A percentile compares a stretch with the other conserved stretches of the same genome.
Evolutionary conservation across 495 filamentous ascomycete species (phyloP).

Genomic region (Evernia prunastri): DNA sequence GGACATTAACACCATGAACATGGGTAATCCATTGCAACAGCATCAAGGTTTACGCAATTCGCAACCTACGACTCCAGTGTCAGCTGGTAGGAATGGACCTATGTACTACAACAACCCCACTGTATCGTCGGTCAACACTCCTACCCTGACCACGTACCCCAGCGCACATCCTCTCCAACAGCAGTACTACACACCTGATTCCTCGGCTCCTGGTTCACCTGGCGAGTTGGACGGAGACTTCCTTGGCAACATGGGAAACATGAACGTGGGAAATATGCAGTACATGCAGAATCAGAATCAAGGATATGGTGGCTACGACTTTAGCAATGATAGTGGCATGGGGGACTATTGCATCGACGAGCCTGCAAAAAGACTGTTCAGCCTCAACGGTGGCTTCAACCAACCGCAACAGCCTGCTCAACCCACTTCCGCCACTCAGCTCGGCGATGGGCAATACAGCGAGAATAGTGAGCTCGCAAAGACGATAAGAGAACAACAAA

Average conservation of each 20-base stretch:
- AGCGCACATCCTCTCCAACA: slow-evolving; percentile 49
- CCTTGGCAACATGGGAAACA: slow-evolving; percentile 44
- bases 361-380: slow-evolving; percentile 88
- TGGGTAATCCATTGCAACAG: slow-evolving; percentile 51
- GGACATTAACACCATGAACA: slow-evolving; percentile 51
- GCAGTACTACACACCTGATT: slow-evolving; percentile 63
- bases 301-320: slow-evolving; percentile 30
- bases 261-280: slow-evolving; percentile 51
- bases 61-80: slow-evolving; percentile 78
- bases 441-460: slow-evolving; percentile 64
- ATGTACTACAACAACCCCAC: slow-evolving; percentile 88
- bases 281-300: slow-evolving; percentile 43
- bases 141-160: slow-evolving; percentile 67
- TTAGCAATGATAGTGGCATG: slow-evolving; percentile 47
- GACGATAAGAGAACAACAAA: slow-evolving; percentile 66
- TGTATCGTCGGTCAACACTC: slow-evolving; percentile 95
- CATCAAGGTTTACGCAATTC: slow-evolving; percentile 80
- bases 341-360: slow-evolving; percentile 85
- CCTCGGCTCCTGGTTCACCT: slow-evolving; percentile 68
- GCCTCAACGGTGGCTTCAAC: slow-evolving; percentile 67
- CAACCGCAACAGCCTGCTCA: slow-evolving; percentile 57
- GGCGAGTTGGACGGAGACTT: slow-evolving; percentile 56
- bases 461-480: slow-evolving; percentile 68
- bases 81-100: slow-evolving; percentile 54
- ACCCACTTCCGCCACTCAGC: slow-evolving; percentile 42